A percentile compares a stretch with the other conserved stretches of the same genome.
phyloP scores from a whole-genome alignment of 345 rosid genomes.

The Moricandia moricandioides region DNA sequence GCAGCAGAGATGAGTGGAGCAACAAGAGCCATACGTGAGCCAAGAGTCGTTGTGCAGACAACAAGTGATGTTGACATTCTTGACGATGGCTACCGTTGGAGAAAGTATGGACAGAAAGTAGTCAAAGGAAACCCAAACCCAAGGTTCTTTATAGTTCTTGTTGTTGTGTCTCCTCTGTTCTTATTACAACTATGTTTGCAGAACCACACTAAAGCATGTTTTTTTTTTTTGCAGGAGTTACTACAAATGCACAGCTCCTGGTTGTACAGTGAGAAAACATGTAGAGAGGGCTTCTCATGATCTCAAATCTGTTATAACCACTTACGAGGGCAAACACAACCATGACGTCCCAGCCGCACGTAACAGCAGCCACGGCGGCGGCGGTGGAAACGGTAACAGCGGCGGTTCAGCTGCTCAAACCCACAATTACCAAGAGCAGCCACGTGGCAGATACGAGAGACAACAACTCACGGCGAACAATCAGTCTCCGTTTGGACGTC shows the following conservation, averaged over 20 bases:
- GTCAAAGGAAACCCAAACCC: constrained; percentile 99
- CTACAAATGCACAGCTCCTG: constrained; percentile 93
- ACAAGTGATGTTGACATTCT: constrained; percentile 96
- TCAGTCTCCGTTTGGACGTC: constrained; percentile 48
- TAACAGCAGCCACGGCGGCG: constrained; percentile 58
- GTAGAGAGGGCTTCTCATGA: constrained; percentile 99
- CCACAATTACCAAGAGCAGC: constrained; percentile 49
- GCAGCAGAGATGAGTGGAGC: constrained; percentile 89
- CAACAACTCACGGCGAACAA: constrained; percentile 42
- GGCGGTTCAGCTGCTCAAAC: constrained; percentile 41
- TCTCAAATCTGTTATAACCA: constrained; percentile 89
- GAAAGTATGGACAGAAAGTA: constrained; percentile 98
- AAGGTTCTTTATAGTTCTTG: constrained; percentile 44
- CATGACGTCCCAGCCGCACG: constrained; percentile 94
- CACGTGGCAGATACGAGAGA: constrained; percentile 64
- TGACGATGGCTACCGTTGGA: constrained; percentile 97
- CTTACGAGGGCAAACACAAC: constrained; percentile 97
- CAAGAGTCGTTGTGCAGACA: constrained; percentile 99
- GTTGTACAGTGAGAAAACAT: constrained; percentile 93
- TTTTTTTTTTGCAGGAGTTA: constrained; percentile 67
- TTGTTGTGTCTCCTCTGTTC: background rate
- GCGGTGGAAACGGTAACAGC: constrained; percentile 30
- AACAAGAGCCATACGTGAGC: constrained; percentile 90
- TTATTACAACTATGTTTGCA: background rate
- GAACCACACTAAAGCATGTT: background rate